Conservation (phyloP, 768 basidiomycete genomes). For the Suillus paluster region DNA sequence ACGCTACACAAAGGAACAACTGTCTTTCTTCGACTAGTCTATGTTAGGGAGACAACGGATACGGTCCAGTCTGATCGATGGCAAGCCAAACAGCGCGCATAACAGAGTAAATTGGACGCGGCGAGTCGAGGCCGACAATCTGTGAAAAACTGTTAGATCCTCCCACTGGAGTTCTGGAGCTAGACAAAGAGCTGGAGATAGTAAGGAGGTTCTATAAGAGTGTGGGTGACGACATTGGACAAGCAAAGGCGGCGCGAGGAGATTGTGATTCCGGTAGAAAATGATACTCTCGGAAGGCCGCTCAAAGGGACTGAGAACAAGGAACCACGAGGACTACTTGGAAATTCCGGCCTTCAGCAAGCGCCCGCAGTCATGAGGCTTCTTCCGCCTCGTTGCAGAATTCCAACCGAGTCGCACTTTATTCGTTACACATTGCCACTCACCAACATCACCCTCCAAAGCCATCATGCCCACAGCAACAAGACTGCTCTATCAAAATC, state of each 20-base stretch:
- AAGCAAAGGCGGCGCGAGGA: background rate
- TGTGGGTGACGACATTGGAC: background rate
- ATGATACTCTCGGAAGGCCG: background rate
- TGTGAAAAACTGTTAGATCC: background rate
- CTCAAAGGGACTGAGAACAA: background rate
- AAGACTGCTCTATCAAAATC: slow-evolving; percentile 31
- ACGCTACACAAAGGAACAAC: background rate
- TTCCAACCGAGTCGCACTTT: background rate
- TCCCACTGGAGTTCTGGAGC: background rate
- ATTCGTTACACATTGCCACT: background rate
- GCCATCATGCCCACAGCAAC: slow-evolving; percentile 14
- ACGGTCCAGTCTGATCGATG: background rate
- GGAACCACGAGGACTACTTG: background rate
- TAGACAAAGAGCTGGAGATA: background rate
- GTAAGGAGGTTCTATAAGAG: no score
- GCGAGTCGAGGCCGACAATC: background rate
- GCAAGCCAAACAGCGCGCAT: background rate
- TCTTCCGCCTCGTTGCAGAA: background rate
- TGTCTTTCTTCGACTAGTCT: background rate
- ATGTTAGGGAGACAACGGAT: background rate
- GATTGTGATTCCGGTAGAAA: background rate
- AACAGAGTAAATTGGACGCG: background rate
- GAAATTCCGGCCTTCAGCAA: background rate
- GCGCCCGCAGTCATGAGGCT: background rate
- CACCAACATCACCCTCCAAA: slow-evolving; percentile 1